These are phyloP conservation scores for Clitopilus hobsonii DNA, from an alignment of 768 basidiomycete genomes.

Conservation along the genomic window DNA sequence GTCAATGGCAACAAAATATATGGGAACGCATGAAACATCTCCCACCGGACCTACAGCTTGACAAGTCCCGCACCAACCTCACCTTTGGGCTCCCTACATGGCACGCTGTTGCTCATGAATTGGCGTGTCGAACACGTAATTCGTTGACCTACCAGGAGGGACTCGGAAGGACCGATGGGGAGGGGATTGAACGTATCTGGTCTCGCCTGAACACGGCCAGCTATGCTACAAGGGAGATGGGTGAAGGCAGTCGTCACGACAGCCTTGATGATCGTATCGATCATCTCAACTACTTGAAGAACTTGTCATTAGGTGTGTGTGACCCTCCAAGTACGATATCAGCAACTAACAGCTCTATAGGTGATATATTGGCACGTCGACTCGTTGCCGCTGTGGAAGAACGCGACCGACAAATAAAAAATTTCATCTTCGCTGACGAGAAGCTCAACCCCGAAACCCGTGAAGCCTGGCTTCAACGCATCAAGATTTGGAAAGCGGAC, in stretches of 20 bases:
- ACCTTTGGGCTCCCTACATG: slow-evolving; percentile 27
- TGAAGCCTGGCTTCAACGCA: background rate
- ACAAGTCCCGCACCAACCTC: background rate
- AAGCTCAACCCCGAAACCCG: background rate
- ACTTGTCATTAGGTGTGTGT: slow-evolving; percentile 16
- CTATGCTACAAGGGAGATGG: slow-evolving; percentile 31
- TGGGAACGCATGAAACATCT: slow-evolving; percentile 5
- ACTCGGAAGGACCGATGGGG: slow-evolving; percentile 20
- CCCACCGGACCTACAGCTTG: slow-evolving; percentile 2
- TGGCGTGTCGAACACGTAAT: slow-evolving; percentile 21
- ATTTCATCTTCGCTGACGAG: background rate
- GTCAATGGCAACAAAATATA: slow-evolving; percentile 17
- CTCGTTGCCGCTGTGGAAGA: background rate
- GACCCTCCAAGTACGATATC: background rate
- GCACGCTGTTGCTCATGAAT: slow-evolving; percentile 29
- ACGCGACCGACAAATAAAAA: background rate
- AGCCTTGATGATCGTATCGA: slow-evolving; percentile 30
- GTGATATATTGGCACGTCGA: background rate
- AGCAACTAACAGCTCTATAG: background rate
- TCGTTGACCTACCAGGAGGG: slow-evolving; percentile 24
- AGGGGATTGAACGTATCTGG: slow-evolving; percentile 35
- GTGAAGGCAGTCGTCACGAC: slow-evolving; percentile 23
- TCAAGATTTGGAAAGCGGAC: background rate
- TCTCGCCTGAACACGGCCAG: slow-evolving; percentile 23
- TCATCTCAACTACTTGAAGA: slow-evolving; percentile 30